A percentile compares a stretch with the other conserved stretches of the same genome.
phyloP scores from a whole-genome alignment of 129 eudicot genomes.

The Cynara cardunculus region DNA sequence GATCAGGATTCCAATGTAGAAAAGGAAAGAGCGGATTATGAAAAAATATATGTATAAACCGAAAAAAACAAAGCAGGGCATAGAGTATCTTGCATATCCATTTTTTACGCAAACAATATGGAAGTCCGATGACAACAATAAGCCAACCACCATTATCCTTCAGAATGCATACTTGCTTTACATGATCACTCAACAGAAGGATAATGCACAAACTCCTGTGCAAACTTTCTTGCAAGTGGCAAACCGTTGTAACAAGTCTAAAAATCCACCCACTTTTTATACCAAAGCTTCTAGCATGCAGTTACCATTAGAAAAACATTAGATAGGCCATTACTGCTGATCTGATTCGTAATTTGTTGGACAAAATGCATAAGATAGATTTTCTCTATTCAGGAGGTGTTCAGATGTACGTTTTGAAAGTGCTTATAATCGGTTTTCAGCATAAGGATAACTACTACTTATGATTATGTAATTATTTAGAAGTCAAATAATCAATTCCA shows the following conservation, averaged over 20 bases:
- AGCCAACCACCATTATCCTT: neutral
- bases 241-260: neutral
- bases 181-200: neutral
- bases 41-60: neutral
- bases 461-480: neutral
- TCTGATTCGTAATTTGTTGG: neutral
- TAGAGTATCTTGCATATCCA: neutral
- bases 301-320: neutral
- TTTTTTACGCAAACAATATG: neutral
- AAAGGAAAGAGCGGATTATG: neutral
- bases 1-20: conserved; percentile 9
- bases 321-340: conserved; percentile 1
- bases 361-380: neutral
- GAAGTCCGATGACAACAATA: neutral
- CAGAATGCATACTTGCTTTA: neutral
- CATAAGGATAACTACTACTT: neutral
- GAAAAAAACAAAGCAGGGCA: neutral
- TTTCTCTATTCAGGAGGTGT: neutral
- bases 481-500: neutral
- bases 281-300: neutral
- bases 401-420: neutral
- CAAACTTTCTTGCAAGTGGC: neutral
- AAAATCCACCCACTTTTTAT: neutral
- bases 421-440: neutral
- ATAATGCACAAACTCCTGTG: neutral